Conservation (phyloP, 768 basidiomycete species). For the Leccinum longicurvipes region DNA sequence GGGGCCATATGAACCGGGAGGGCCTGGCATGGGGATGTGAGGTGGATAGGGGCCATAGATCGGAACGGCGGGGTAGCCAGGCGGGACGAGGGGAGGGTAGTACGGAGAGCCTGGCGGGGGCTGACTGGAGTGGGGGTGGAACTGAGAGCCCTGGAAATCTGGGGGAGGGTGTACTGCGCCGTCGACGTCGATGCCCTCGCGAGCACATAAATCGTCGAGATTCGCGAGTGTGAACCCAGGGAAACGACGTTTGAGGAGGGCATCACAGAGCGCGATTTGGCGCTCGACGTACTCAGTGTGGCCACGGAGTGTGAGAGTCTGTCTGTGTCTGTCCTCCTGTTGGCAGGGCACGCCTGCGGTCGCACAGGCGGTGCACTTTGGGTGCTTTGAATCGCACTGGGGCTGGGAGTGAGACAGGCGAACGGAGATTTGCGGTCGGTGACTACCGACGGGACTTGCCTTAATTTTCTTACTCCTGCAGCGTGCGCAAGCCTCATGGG, state of each 20-base stretch:
- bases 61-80: constrained; percentile 41
- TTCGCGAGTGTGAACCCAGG: constrained; percentile 64
- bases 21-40: constrained; percentile 39
- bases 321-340: constrained; percentile 85
- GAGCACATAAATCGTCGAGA: constrained; percentile 60
- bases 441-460: constrained; percentile 65
- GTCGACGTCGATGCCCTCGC: constrained; percentile 63
- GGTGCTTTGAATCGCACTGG: constrained; percentile 90
- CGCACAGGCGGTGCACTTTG: constrained; percentile 80
- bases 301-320: constrained; percentile 81
- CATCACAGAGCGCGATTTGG: constrained; percentile 74
- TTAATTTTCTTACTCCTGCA: constrained; percentile 97
- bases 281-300: constrained; percentile 81
- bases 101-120: constrained; percentile 32
- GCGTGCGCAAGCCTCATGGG: constrained; percentile 89
- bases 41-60: constrained; percentile 45
- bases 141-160: constrained; percentile 36
- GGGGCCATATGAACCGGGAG: constrained; percentile 47
- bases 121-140: constrained; percentile 23
- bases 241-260: constrained; percentile 70
- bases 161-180: constrained; percentile 20
- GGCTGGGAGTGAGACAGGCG: constrained; percentile 37
- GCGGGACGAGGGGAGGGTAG: constrained; percentile 37
- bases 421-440: constrained; percentile 84
- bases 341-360: constrained; percentile 77